These are phyloP conservation scores for Graphilbum sp. DNA, from an alignment of 2,329 filamentous ascomycete species.

Conservation along the genomic window DNA sequence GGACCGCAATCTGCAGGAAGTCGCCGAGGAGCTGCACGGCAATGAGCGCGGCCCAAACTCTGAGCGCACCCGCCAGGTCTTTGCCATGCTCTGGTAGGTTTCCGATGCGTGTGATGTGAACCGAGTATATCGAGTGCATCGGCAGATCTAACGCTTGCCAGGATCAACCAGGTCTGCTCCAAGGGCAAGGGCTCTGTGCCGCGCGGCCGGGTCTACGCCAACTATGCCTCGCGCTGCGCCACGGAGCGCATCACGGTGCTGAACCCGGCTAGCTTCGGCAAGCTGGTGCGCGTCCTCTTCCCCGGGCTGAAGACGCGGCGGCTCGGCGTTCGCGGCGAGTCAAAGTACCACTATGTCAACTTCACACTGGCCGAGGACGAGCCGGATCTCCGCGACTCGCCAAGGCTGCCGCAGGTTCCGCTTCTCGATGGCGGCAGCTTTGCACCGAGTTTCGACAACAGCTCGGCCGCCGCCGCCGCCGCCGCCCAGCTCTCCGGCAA, in stretches of 20 bases:
- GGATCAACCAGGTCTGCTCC: constrained; percentile 58
- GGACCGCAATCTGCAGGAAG: constrained; percentile 49
- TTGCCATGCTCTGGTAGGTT: constrained; percentile 73
- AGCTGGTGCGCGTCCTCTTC: constrained; percentile 90
- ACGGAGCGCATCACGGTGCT: constrained; percentile 87
- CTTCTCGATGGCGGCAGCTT: constrained; percentile 31
- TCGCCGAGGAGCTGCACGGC: constrained; percentile 59
- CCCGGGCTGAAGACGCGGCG: constrained; percentile 86
- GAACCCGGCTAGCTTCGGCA: constrained; percentile 95
- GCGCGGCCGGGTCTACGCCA: constrained; percentile 82
- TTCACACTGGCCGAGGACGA: constrained; percentile 44
- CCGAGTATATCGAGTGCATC: not conserved
- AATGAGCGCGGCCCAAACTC: constrained; percentile 69
- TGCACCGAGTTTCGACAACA: constrained; percentile 24
- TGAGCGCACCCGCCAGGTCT: constrained; percentile 69
- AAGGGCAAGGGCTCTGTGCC: constrained; percentile 76
- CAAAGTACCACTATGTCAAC: constrained; percentile 89
- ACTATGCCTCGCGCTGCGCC: constrained; percentile 84
- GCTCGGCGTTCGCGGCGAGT: constrained; percentile 85
- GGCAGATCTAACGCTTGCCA: constrained; percentile 16
- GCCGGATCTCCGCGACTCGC: constrained; percentile 27
- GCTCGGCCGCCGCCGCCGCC: too few relatives aligned
- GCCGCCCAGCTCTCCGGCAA: too few relatives aligned
- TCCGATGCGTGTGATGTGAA: not conserved
- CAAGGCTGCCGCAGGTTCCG: constrained; percentile 28